Evolutionary conservation across 2,329 filamentous ascomycete genomes (phyloP).

Genomic region (Geosmithia putterillii): DNA sequence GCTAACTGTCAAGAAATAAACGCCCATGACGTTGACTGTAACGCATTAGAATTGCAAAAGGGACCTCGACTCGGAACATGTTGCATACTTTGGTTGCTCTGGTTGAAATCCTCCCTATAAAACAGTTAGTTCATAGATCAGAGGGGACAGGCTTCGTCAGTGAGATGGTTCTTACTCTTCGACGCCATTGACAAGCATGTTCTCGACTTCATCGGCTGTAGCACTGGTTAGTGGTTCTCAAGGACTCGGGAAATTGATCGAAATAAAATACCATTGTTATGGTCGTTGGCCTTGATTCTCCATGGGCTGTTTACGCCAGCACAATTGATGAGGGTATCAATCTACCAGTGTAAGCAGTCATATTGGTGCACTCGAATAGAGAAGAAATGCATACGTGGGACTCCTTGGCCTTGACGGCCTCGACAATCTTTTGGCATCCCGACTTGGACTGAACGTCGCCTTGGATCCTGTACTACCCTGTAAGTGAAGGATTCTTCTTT

Average conservation of each 20-base stretch:
- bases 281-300: conserved; percentile 6
- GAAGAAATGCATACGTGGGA: conserved; percentile 5
- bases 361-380: neutral
- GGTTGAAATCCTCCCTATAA: conserved; percentile 3
- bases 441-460: conserved; percentile 12
- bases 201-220: conserved; percentile 9
- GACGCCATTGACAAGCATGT: conserved; percentile 7
- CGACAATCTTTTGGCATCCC: conserved; percentile 11
- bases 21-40: conserved; percentile 14
- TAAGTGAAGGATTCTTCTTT: neutral
- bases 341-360: conserved; percentile 2
- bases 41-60: neutral
- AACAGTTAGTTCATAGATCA: neutral
- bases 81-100: conserved; percentile 4
- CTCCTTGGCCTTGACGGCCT: conserved; percentile 9
- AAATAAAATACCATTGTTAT: conserved; percentile 6
- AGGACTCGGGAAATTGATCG: too few species aligned
- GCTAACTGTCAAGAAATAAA: conserved; percentile 13
- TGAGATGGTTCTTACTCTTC: conserved; percentile 4
- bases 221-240: neutral
- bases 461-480: conserved; percentile 6
- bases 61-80: neutral
- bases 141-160: neutral
- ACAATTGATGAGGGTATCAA: conserved; percentile 14
- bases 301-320: conserved; percentile 12